phyloP scores from a whole-genome alignment of 108 stramenopile species.

The Thalassiosira profunda region DNA sequence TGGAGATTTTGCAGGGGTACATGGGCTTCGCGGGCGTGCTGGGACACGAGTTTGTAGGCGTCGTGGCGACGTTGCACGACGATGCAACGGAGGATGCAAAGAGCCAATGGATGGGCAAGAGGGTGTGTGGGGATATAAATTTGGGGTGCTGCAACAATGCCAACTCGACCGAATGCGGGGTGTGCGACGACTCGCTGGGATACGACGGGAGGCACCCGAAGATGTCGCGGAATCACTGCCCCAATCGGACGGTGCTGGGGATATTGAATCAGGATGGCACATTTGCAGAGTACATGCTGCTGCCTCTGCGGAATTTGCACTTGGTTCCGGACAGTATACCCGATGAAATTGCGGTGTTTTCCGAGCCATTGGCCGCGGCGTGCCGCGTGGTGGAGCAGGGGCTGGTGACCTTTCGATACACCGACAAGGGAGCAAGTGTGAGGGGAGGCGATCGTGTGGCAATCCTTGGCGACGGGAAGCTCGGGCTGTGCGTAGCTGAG shows the following conservation, averaged over 20 bases:
- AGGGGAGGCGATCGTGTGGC: constrained; percentile 58
- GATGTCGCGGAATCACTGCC: constrained; percentile 76
- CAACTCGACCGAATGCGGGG: constrained; percentile 29
- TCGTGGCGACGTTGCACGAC: constrained; percentile 44
- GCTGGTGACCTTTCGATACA: constrained; percentile 41
- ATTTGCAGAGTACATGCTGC: constrained; percentile 73
- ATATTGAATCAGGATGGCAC: constrained; percentile 78
- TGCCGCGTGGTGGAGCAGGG: constrained; percentile 81
- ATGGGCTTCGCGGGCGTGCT: constrained; percentile 75
- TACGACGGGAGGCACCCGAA: constrained; percentile 23
- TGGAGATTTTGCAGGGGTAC: constrained; percentile 85
- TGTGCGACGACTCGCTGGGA: constrained; percentile 40
- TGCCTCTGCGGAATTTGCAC: constrained; percentile 74
- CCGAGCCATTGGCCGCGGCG: constrained; percentile 83
- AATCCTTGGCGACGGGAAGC: constrained; percentile 82
- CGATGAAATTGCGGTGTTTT: constrained; percentile 76
- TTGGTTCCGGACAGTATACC: constrained; percentile 54
- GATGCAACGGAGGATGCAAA: constrained; percentile 15
- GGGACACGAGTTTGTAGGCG: constrained; percentile 85
- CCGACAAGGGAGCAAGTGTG: not conserved
- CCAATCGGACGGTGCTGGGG: constrained; percentile 74
- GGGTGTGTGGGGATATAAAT: constrained; percentile 82
- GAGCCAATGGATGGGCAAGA: constrained; percentile 48
- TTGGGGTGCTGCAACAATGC: constrained; percentile 52
- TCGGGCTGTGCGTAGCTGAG: constrained; percentile 80